Conservation (phyloP, 345 rosid genomes). For the Lumnitzera racemosa region DNA sequence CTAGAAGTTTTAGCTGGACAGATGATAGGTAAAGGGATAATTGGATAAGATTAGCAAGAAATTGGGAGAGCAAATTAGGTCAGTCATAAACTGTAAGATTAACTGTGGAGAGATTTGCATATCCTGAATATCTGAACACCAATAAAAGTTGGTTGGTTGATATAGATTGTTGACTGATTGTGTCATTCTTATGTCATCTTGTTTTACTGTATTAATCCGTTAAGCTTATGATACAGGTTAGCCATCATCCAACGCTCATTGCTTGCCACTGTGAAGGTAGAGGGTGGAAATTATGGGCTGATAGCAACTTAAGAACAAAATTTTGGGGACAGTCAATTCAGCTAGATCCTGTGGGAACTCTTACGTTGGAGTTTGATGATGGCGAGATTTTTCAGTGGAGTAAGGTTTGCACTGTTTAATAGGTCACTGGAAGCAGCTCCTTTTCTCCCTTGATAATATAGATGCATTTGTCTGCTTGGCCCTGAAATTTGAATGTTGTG, state of each 20-base stretch:
- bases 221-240: slow-evolving; percentile 49
- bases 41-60: no score
- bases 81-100: no score
- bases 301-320: slow-evolving; percentile 82
- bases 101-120: no score
- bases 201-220: slow-evolving; percentile 2
- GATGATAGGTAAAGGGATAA: no score
- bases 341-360: slow-evolving; percentile 89
- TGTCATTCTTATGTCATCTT: background rate
- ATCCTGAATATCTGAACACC: no score
- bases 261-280: slow-evolving; percentile 97
- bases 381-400: slow-evolving; percentile 96
- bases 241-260: slow-evolving; percentile 95
- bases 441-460: background rate
- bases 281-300: slow-evolving; percentile 99
- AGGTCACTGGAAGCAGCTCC: background rate
- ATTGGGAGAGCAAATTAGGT: no score
- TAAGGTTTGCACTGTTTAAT: slow-evolving; percentile 43
- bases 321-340: slow-evolving; percentile 99
- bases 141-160: no score
- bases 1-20: no score
- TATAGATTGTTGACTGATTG: background rate
- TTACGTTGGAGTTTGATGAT: slow-evolving; percentile 88
- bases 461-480: background rate
- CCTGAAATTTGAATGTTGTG: slow-evolving; percentile 5